These are phyloP conservation scores for Eucalyptus melliodora DNA, from an alignment of 345 rosid genomes.

Conservation along the genomic window DNA sequence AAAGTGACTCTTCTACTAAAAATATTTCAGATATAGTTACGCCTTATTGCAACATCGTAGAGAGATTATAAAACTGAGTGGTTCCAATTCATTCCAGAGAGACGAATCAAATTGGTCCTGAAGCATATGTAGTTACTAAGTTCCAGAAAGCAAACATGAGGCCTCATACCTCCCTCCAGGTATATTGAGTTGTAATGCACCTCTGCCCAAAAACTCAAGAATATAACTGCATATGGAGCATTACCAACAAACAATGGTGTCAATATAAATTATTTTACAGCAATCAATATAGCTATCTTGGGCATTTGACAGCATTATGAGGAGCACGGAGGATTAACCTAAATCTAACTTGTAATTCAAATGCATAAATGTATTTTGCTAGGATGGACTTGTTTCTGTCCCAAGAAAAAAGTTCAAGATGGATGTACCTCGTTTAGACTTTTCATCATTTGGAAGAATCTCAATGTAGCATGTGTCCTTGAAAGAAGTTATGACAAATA, in stretches of 20 bases:
- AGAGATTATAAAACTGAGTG: background rate
- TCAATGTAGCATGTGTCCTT: constrained; percentile 60
- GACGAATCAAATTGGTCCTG: background rate
- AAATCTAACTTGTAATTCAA: background rate
- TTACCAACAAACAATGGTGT: background rate
- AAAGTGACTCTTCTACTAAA: background rate
- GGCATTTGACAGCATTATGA: background rate
- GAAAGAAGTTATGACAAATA: constrained; percentile 53
- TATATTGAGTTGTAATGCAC: constrained; percentile 55
- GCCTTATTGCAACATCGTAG: background rate
- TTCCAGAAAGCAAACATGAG: background rate
- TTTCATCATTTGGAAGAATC: constrained; percentile 34
- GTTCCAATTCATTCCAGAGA: background rate
- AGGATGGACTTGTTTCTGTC: background rate
- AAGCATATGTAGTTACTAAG: background rate
- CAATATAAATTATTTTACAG: background rate
- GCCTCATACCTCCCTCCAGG: constrained; percentile 27
- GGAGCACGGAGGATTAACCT: background rate
- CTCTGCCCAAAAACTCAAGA: constrained; percentile 56
- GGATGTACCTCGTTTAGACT: constrained; percentile 34
- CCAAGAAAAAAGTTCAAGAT: background rate
- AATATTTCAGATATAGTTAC: background rate
- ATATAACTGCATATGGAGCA: constrained; percentile 28
- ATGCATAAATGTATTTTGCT: background rate
- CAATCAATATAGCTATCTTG: background rate